Conservation (phyloP, 768 basidiomycete genomes). For the Russula vinacea region DNA sequence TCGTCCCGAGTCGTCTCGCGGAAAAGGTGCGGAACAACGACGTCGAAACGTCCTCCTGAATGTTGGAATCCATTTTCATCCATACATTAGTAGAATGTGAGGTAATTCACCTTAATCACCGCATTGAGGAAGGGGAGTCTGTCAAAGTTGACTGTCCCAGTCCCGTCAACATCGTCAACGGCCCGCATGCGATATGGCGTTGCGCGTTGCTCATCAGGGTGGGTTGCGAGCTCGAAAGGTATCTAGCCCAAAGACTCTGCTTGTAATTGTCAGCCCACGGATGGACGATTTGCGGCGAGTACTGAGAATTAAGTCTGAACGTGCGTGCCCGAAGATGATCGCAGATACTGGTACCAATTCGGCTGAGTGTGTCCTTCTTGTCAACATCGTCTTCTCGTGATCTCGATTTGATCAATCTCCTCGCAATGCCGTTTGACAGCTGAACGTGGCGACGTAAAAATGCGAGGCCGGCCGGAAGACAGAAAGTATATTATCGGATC, state of each 20-base stretch:
- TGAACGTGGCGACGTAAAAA: conserved; percentile 24
- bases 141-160: conserved; percentile 7
- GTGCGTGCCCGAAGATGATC: background rate
- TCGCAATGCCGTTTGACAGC: conserved; percentile 16
- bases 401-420: conserved; percentile 15
- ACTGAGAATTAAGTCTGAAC: conserved; percentile 14
- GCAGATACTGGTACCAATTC: conserved; percentile 10
- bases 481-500: conserved; percentile 18
- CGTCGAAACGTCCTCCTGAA: conserved; percentile 33
- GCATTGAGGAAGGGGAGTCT: conserved; percentile 22
- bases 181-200: conserved; percentile 23
- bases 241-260: conserved; percentile 25
- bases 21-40: conserved; percentile 26
- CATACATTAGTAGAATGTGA: background rate
- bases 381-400: background rate
- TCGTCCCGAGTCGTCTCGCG: conserved; percentile 31
- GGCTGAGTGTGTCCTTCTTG: conserved; percentile 22
- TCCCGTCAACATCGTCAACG: conserved; percentile 1
- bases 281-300: no score
- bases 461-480: conserved; percentile 21
- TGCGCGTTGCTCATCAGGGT: conserved; percentile 16
- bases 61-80: background rate
- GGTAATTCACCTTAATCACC: conserved; percentile 24
- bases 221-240: conserved; percentile 19
- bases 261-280: background rate